Evolutionary conservation across 1,284 basidiomycete genomes (phyloP).

Genomic region (Apiotrichum sp.): DNA sequence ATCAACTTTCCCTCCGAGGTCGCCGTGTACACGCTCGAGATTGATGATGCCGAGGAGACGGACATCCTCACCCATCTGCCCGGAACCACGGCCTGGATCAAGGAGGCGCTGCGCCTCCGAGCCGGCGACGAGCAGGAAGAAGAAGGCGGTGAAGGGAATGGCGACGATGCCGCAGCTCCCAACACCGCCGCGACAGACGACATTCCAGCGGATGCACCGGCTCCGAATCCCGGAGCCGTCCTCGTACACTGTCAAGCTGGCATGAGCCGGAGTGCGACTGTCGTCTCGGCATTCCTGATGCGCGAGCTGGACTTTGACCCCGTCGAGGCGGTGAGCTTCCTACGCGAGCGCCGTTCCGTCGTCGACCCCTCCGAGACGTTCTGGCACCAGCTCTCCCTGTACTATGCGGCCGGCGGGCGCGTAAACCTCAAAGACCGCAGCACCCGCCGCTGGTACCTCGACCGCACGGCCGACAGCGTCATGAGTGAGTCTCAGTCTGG

Average conservation of each 20-base stretch:
- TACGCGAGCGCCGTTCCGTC: slow-evolving; percentile 59
- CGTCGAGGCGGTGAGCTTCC: slow-evolving; percentile 61
- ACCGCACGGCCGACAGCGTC: slow-evolving; percentile 63
- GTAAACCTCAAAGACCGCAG: slow-evolving; percentile 63
- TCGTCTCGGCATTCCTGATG: slow-evolving; percentile 80
- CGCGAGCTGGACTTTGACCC: slow-evolving; percentile 60
- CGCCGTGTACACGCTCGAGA: slow-evolving; percentile 35
- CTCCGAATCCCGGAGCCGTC: slow-evolving; percentile 62
- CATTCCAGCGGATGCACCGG: not conserved
- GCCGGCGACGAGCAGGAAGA: slow-evolving; percentile 18
- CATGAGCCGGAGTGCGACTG: slow-evolving; percentile 72
- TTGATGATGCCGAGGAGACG: slow-evolving; percentile 45
- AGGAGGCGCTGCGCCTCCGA: slow-evolving; percentile 54
- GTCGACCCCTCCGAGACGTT: slow-evolving; percentile 73
- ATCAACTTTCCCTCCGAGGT: slow-evolving; percentile 33
- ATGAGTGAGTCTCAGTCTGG: slow-evolving; percentile 54
- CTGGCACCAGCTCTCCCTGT: slow-evolving; percentile 67
- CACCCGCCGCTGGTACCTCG: slow-evolving; percentile 73
- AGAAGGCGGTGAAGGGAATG: not conserved
- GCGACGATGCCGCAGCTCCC: not conserved
- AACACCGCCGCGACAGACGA: not conserved
- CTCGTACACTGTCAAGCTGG: slow-evolving; percentile 83
- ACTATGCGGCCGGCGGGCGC: slow-evolving; percentile 63
- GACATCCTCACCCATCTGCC: slow-evolving; percentile 72
- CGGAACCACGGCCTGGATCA: slow-evolving; percentile 70